Conservation (phyloP, 148 eudicot genomes). For the Persicaria maculosa region DNA sequence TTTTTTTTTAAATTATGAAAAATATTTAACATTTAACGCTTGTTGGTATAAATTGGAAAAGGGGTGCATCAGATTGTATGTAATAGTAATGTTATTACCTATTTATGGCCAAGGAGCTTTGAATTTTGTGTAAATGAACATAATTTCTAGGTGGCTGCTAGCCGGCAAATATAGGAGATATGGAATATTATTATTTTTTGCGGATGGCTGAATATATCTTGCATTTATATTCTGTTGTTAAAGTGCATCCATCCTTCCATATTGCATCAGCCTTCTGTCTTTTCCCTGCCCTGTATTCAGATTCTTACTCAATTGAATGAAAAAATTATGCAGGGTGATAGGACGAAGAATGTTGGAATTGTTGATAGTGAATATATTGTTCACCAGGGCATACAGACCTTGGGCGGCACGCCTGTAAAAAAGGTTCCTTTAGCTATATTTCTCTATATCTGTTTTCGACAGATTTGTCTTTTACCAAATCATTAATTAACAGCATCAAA, state of each 20-base stretch:
- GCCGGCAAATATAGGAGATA: not conserved
- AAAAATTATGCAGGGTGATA: slow-evolving; percentile 51
- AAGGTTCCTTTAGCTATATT: slow-evolving; percentile 31
- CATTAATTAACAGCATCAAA: not conserved
- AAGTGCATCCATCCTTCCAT: not conserved
- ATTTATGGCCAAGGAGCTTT: not conserved
- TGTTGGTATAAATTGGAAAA: not conserved
- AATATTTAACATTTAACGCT: not conserved
- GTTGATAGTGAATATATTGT: slow-evolving; percentile 85
- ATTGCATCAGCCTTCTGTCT: not conserved
- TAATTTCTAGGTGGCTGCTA: not conserved
- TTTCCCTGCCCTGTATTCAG: not conserved
- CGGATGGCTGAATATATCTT: too few species aligned
- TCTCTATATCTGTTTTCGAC: not conserved
- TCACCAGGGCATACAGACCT: slow-evolving; percentile 91
- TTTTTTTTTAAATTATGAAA: not conserved
- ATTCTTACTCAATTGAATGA: not conserved
- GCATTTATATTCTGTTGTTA: too few species aligned
- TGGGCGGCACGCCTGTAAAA: slow-evolving; percentile 64
- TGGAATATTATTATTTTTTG: too few species aligned
- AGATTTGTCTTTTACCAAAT: not conserved
- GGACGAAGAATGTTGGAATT: slow-evolving; percentile 70
- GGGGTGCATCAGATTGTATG: not conserved
- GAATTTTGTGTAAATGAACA: not conserved
- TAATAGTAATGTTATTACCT: not conserved